A percentile compares a stretch with the other conserved stretches of the same genome.
phyloP scores from a whole-genome alignment of 2,329 filamentous ascomycete genomes.

The Cladorrhinum sp. region DNA sequence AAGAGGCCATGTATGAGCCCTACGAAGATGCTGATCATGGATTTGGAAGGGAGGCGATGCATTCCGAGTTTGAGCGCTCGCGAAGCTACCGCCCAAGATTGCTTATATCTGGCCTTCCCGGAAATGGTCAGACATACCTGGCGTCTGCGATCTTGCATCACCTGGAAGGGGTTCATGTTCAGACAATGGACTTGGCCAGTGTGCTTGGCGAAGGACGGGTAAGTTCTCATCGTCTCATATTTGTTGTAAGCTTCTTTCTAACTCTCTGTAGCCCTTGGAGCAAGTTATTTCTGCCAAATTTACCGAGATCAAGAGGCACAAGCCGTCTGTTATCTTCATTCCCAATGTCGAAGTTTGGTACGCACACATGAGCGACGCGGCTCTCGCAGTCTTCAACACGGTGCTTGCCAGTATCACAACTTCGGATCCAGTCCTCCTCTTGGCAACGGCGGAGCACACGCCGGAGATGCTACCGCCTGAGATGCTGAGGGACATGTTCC shows the following conservation, averaged over 20 bases:
- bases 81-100: constrained; percentile 86
- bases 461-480: constrained; percentile 53
- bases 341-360: constrained; percentile 90
- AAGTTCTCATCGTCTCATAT: constrained; percentile 31
- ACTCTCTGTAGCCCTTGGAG: constrained; percentile 61
- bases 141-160: constrained; percentile 82
- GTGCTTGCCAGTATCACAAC: constrained; percentile 81
- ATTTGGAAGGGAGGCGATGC: constrained; percentile 75
- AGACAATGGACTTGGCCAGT: constrained; percentile 88
- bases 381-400: constrained; percentile 77
- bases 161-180: constrained; percentile 90
- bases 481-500: constrained; percentile 77
- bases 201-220: constrained; percentile 79
- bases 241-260: constrained; percentile 24
- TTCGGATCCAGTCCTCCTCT: constrained; percentile 81
- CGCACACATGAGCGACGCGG: constrained; percentile 55
- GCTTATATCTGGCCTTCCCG: constrained; percentile 74
- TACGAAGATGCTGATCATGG: constrained; percentile 78
- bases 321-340: constrained; percentile 93
- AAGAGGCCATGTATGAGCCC: constrained; percentile 90
- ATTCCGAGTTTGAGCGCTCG: constrained; percentile 78
- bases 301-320: constrained; percentile 87
- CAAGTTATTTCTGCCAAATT: constrained; percentile 89
- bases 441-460: constrained; percentile 74
- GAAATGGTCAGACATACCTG: constrained; percentile 93